phyloP scores from a whole-genome alignment of 345 rosid species.

The Eucalyptus guilfoylei region DNA sequence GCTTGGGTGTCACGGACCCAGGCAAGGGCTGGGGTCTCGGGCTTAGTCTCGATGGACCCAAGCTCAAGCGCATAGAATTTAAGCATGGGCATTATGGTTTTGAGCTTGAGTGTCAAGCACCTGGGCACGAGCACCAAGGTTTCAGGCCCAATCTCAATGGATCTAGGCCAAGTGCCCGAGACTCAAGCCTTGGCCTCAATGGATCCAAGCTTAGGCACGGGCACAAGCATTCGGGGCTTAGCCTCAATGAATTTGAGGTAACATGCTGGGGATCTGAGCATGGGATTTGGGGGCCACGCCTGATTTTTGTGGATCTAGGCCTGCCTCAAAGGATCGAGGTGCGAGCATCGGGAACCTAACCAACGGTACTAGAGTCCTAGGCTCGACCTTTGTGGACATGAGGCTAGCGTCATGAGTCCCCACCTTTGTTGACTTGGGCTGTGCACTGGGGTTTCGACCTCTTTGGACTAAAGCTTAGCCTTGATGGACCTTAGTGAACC shows the following conservation, averaged over 20 bases:
- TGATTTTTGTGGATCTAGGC: no score
- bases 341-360: accelerated
- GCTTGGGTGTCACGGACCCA: accelerated
- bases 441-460: neutral
- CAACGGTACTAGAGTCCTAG: accelerated
- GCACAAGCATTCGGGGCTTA: no score
- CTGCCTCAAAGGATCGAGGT: accelerated
- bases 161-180: no score
- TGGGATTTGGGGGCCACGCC: accelerated
- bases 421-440: neutral
- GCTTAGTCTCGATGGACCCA: accelerated
- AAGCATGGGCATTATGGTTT: neutral
- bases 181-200: no score
- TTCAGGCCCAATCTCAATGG: neutral
- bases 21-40: accelerated
- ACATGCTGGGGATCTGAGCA: accelerated
- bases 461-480: neutral
- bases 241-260: no score
- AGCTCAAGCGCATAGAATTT: accelerated
- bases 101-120: neutral
- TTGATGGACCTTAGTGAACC: neutral
- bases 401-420: neutral
- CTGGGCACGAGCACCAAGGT: neutral
- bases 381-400: neutral
- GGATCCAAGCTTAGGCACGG: no score